Conservation (phyloP, 106 monocot genomes). For the Allium cepa region DNA sequence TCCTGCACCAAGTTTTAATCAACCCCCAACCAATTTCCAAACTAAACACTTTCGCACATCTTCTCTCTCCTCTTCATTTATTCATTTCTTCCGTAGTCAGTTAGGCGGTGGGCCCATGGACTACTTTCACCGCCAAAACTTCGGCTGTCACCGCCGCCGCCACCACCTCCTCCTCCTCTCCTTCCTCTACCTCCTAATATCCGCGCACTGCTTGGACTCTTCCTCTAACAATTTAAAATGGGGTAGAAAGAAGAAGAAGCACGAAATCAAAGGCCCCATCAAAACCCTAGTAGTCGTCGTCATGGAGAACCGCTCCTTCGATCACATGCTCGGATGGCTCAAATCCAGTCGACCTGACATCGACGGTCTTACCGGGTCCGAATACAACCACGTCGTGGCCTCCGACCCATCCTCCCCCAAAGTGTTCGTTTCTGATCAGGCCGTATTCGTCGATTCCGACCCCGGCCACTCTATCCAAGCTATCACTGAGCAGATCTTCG, state of each 20-base stretch:
- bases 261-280: constrained; percentile 70
- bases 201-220: constrained; percentile 24
- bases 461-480: constrained; percentile 88
- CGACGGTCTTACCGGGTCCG: constrained; percentile 10
- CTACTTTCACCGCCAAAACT: neutral
- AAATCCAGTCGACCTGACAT: constrained; percentile 8
- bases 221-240: neutral
- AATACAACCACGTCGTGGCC: constrained; percentile 14
- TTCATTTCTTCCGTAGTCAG: neutral
- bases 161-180: constrained; percentile 8
- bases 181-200: constrained; percentile 21
- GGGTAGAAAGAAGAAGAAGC: constrained; percentile 25
- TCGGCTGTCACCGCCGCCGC: neutral
- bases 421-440: constrained; percentile 53
- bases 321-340: constrained; percentile 16
- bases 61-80: neutral
- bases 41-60: no score
- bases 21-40: no score
- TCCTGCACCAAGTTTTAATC: no score
- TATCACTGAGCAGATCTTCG: constrained; percentile 90
- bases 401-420: constrained; percentile 59
- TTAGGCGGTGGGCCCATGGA: neutral
- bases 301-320: constrained; percentile 71
- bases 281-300: constrained; percentile 76
- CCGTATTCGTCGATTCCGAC: constrained; percentile 72